Base-by-base conservation (phyloP, 495 filamentous ascomycete genomes). In the Neurospora sublineolata region DNA sequence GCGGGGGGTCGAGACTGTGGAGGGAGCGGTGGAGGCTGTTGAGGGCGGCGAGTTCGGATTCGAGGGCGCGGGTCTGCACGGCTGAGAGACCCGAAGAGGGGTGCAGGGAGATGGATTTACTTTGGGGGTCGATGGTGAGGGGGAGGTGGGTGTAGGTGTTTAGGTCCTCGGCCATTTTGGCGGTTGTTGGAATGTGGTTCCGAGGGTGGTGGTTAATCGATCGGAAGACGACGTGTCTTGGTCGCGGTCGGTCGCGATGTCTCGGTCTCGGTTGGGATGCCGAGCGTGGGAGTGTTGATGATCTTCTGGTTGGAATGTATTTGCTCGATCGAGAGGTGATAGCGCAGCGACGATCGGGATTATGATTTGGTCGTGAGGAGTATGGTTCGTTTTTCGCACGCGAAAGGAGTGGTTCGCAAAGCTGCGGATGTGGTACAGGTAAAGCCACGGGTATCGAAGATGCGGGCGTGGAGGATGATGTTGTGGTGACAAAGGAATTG, bases 131-230 rank as follows among this genome's bases (percentile, higher is more conserved):
- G 77, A 98, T 85, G 74, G 86, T 80, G 38, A 99, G 84, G 39
- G 93, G 93, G 81, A 96, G 90, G 75, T 91, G 88, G 73, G 87
- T 91, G 88, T 92, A 98, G 75, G 91, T 89, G 73, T 97, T 92
- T 69, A 83, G 79, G 77, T 87, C 52, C 18, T 60, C 86, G 14
- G 87, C 86, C 87, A 89, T 90, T 69, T 64, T 82, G 76, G 72
- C 9, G 33, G 33, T 33, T 33, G 27, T 71, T 69, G 18, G 9
- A 46, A 41, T 9, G 23, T 27, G 23, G n/a, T 68, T n/a, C n/a
- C n/a, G n/a, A n/a, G n/a, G 37, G 11, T 7, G 20, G 11, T 37
- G 9, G 16, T 12, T 16, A 30, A 27, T 37, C 23, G 8, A 39
- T 64, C 7, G 27, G 23, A n/a, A n/a, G 23, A n/a, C 37, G 40